These are phyloP conservation scores for Lunasporangiospora selenospora DNA, from an alignment of 192 early-diverging fungal species.

Conservation along the genomic window DNA sequence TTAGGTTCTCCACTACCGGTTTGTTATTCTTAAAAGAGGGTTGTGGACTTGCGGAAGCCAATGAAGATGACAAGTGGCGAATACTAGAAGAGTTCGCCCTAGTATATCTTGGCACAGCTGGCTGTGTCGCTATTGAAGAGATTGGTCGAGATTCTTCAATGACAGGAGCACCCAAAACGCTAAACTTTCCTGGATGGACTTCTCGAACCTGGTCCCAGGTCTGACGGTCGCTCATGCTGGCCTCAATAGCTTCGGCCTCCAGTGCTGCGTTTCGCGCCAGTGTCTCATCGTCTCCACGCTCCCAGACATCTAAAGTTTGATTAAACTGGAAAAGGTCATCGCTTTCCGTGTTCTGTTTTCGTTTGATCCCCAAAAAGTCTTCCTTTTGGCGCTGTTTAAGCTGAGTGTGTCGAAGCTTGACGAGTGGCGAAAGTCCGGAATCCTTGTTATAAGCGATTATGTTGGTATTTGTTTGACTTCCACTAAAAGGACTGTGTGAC, in stretches of 20 bases:
- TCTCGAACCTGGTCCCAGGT: background rate
- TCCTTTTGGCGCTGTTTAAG: conserved; percentile 35
- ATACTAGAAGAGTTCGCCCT: conserved; percentile 26
- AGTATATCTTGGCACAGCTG: background rate
- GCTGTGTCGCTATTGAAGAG: background rate
- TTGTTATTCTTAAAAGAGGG: no score
- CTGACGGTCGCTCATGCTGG: background rate
- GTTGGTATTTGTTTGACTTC: no score
- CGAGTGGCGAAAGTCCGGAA: conserved; percentile 9
- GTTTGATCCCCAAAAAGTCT: conserved; percentile 30
- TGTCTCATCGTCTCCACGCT: conserved; percentile 34
- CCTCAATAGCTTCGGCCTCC: conserved; percentile 23
- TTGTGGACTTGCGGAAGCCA: no score
- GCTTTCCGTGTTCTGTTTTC: background rate
- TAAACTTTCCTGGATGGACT: background rate
- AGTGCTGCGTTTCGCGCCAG: conserved; percentile 36
- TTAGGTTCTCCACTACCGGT: no score
- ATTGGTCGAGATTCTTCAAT: background rate
- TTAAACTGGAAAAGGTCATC: conserved; percentile 10
- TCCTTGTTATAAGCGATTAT: no score
- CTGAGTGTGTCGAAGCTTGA: conserved; percentile 40
- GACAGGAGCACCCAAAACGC: background rate
- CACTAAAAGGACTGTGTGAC: no score
- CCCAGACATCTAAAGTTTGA: conserved; percentile 20
- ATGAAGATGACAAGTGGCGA: no score